Conservation (phyloP, 768 basidiomycete genomes). For the Nevesoporus exiguus region DNA sequence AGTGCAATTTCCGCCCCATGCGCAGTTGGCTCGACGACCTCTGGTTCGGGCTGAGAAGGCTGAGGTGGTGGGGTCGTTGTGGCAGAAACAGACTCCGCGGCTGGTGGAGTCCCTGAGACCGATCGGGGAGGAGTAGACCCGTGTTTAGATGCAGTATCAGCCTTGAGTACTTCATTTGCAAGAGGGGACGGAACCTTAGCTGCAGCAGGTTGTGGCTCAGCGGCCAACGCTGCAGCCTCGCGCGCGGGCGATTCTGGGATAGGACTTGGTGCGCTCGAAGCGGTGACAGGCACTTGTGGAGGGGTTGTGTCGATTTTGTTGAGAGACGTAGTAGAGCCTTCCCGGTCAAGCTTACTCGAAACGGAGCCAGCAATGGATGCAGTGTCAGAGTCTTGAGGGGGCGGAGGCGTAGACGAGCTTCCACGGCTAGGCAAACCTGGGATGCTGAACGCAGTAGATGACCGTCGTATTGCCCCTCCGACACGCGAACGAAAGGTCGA, state of each 20-base stretch:
- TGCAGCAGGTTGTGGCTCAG: slow-evolving; percentile 24
- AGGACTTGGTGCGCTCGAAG: slow-evolving; percentile 48
- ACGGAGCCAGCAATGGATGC: slow-evolving; percentile 25
- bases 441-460: slow-evolving; percentile 53
- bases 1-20: slow-evolving; percentile 38
- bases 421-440: slow-evolving; percentile 32
- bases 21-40: slow-evolving; percentile 15
- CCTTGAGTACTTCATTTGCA: slow-evolving; percentile 26
- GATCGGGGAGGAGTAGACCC: slow-evolving; percentile 19
- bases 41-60: not conserved
- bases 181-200: slow-evolving; percentile 44
- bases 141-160: slow-evolving; percentile 14
- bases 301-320: slow-evolving; percentile 34
- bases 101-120: slow-evolving; percentile 19
- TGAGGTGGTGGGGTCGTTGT: slow-evolving; percentile 13
- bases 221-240: slow-evolving; percentile 44
- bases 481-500: slow-evolving; percentile 55
- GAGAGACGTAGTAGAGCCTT: slow-evolving; percentile 29
- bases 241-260: slow-evolving; percentile 68
- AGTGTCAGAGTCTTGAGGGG: slow-evolving; percentile 28
- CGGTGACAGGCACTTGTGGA: slow-evolving; percentile 19
- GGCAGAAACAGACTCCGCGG: slow-evolving; percentile 14
- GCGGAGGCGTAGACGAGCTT: slow-evolving; percentile 23
- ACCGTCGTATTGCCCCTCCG: slow-evolving; percentile 56
- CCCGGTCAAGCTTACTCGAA: slow-evolving; percentile 29